Conservation (phyloP, 441 rosid genomes). For the Bruguiera hainesii region DNA sequence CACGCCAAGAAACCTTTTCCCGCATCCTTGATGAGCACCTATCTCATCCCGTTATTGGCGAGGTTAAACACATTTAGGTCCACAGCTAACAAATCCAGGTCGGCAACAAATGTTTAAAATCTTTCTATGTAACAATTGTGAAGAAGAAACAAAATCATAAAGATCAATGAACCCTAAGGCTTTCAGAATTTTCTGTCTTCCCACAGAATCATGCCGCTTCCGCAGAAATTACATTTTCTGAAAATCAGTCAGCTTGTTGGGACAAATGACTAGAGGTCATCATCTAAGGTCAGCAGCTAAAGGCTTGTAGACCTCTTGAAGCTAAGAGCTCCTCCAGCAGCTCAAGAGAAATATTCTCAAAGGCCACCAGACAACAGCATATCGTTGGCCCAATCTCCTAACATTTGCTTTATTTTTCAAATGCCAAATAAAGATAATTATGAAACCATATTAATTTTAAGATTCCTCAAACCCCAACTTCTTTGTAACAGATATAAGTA, state of each 20-base stretch:
- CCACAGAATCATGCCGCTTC: constrained; percentile 15
- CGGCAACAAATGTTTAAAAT: background rate
- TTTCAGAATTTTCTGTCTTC: constrained; percentile 13
- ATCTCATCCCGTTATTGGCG: no score
- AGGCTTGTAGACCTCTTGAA: constrained; percentile 17
- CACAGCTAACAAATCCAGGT: background rate
- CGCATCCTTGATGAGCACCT: no score
- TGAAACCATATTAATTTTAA: background rate
- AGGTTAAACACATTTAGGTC: no score
- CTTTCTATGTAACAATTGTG: background rate
- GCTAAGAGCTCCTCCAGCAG: constrained; percentile 18
- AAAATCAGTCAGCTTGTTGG: constrained; percentile 4
- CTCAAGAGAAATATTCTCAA: constrained; percentile 19
- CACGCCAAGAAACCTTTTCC: no score
- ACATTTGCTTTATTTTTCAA: background rate
- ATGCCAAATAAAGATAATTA: background rate
- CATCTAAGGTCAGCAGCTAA: constrained; percentile 24
- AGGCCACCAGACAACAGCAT: constrained; percentile 10
- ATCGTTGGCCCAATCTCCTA: constrained; percentile 14
- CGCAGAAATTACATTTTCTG: background rate
- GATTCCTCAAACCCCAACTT: constrained; percentile 34
- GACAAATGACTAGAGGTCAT: background rate
- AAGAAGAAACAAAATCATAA: background rate
- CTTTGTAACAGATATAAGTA: constrained; percentile 44
- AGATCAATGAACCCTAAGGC: background rate